These are phyloP conservation scores for Euphrasia arctica DNA, from an alignment of 305 asterid genomes.

Conservation along the genomic window DNA sequence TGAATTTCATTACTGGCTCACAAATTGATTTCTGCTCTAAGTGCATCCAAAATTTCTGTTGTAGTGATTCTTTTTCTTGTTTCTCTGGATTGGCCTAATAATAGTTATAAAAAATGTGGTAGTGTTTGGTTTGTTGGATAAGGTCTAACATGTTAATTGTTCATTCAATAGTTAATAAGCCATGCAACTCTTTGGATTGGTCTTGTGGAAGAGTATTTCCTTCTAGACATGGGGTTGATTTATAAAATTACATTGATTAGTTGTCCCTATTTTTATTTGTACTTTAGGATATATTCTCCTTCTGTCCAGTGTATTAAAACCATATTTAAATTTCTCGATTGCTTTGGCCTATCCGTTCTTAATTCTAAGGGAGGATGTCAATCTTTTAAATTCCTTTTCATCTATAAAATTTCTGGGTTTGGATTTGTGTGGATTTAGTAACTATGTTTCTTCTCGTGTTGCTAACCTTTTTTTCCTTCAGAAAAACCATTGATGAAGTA, in stretches of 20 bases:
- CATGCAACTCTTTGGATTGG: slow-evolving; percentile 5
- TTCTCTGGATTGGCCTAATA: slow-evolving; percentile 12
- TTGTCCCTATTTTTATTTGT: slow-evolving; percentile 1
- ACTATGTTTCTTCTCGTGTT: no score
- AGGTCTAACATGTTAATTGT: slow-evolving; percentile 5
- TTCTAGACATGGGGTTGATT: background rate
- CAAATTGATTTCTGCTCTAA: slow-evolving; percentile 6
- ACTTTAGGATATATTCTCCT: slow-evolving; percentile 5
- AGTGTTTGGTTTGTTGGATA: slow-evolving; percentile 15
- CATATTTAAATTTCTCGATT: slow-evolving; percentile 15
- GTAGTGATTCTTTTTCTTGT: slow-evolving; percentile 17
- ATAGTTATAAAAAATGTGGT: slow-evolving; percentile 1
- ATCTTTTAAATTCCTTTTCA: slow-evolving; percentile 11
- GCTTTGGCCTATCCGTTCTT: background rate
- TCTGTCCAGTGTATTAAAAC: slow-evolving; percentile 11
- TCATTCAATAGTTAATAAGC: slow-evolving; percentile 19
- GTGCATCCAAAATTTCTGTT: slow-evolving; percentile 20
- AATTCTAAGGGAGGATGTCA: slow-evolving; percentile 13
- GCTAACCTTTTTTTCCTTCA: slow-evolving; percentile 31
- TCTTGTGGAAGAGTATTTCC: slow-evolving; percentile 5
- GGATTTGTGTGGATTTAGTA: no score
- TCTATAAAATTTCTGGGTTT: slow-evolving; percentile 14
- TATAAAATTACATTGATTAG: background rate
- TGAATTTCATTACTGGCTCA: slow-evolving; percentile 13
- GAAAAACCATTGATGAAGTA: slow-evolving; percentile 53